Evolutionary conservation across 2,329 filamentous ascomycete genomes (phyloP), one percentile per base, ranked within the genome.

Genomic region (Curvularia sp.): DNA sequence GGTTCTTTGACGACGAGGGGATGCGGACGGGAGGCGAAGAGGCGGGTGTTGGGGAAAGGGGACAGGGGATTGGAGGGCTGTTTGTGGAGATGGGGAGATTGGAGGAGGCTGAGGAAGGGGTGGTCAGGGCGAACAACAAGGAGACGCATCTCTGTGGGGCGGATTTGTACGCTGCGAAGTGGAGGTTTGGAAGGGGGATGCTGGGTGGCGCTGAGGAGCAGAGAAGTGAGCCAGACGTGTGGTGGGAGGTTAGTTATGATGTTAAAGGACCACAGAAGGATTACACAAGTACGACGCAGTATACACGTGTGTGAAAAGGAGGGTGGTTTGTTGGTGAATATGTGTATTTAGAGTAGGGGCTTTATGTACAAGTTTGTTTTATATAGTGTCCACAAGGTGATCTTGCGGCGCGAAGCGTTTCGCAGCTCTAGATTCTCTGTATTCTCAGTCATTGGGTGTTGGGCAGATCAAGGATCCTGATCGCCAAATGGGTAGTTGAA

Each of bases 401-500:
- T 38, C 15, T n/a, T 38, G 35, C 15, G 6, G 35, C 5, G 15
- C 35, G 6, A 7, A 18, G 35, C 2, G 15, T 38, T 38, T 38
- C 6, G 35, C n/a, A 18, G 2, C n/a, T 38, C 35, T 18, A 18
- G 35, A 18, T 38, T n/a, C 15, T 38, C 35, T 2, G 5, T 3
- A 38, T 8, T 15, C 35, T 38, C 35, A n/a, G 35, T 9, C 35
- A 43, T n/a, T 28, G 28, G 22, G 6, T 43, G 7, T 13, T 8
- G 7, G 7, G 12, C 13, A 10, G 13, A n/a, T 9, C 12, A 72
- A 0, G 58, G 18, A 49, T 75, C 73, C 56, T 77, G 74, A 47
- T 77, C 89, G 0, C 95, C 95, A 82, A 98, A 98, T 0, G 94
- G 93, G 79, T 97, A 92, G 76, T 99, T 99, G 76, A 98, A 99